Evolutionary conservation across 129 eudicot species (phyloP).

Genomic region (Gnaphalium uliginosum): DNA sequence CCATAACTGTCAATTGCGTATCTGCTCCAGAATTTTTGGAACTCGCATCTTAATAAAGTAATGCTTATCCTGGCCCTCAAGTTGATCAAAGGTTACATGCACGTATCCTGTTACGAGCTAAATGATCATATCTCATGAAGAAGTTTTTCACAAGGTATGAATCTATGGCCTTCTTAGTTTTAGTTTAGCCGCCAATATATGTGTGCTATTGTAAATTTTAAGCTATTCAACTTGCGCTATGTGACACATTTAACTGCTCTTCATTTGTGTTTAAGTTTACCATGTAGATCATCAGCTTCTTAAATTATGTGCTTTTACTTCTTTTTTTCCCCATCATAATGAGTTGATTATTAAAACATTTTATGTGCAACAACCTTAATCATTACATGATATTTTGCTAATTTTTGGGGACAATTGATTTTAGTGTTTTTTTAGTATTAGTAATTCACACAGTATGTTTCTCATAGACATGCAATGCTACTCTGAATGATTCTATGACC

Average conservation of each 20-base stretch:
- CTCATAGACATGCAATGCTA: not conserved
- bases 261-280: not conserved
- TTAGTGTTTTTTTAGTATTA: not conserved
- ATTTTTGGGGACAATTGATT: not conserved
- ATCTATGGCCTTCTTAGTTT: not conserved
- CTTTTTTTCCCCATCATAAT: not conserved
- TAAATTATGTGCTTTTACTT: not conserved
- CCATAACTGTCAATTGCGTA: not conserved
- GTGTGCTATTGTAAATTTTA: not conserved
- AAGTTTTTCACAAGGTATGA: constrained; percentile 2
- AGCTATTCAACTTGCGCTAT: not conserved
- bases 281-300: not conserved
- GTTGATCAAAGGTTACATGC: not conserved
- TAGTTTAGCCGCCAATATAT: not conserved
- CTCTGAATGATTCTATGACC: not conserved
- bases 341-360: not conserved
- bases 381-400: not conserved
- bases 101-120: not conserved
- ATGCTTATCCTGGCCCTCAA: not conserved
- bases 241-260: not conserved
- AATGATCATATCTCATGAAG: not conserved
- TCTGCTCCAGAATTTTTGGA: not conserved
- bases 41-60: not conserved
- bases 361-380: not conserved
- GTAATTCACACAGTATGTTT: not conserved